Conservation (phyloP, 768 basidiomycete species). For the Amanita rubescens region DNA sequence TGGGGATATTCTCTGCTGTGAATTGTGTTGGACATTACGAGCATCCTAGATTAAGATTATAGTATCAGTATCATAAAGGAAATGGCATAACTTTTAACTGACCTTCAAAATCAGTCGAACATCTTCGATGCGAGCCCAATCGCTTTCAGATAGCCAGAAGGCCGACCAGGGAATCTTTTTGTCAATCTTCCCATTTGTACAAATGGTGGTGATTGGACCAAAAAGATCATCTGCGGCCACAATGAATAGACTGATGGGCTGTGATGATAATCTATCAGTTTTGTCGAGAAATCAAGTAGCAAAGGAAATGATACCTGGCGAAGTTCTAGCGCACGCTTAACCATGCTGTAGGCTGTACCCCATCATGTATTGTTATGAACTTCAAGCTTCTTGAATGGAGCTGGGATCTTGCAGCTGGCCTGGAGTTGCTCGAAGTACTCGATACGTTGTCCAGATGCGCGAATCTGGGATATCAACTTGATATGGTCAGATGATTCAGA, state of each 20-base stretch:
- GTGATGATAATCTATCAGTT: neutral
- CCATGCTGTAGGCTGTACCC: constrained; percentile 18
- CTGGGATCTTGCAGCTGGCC: constrained; percentile 3
- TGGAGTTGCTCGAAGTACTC: constrained; percentile 14
- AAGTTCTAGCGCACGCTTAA: constrained; percentile 10
- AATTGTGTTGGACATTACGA: constrained; percentile 19
- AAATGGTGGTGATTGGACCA: constrained; percentile 23
- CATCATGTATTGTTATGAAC: constrained; percentile 17
- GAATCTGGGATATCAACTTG: constrained; percentile 7
- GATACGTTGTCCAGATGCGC: constrained; percentile 15
- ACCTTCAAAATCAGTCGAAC: no score
- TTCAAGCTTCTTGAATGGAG: constrained; percentile 12
- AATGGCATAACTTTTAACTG: no score
- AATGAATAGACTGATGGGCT: constrained; percentile 12
- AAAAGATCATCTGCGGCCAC: constrained; percentile 17
- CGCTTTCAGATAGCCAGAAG: constrained; percentile 13
- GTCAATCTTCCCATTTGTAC: constrained; percentile 10
- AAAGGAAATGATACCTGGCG: constrained; percentile 8
- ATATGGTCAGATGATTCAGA: constrained; percentile 1
- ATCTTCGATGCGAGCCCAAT: constrained; percentile 17
- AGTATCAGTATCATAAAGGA: no score
- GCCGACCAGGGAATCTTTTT: constrained; percentile 23
- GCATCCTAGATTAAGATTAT: no score
- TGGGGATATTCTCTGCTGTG: constrained; percentile 17
- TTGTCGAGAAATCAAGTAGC: neutral